Evolutionary conservation across 2,329 filamentous ascomycete species (phyloP), one percentile per base, ranked within the genome.

Genomic region (Penicillium rolfsii): DNA sequence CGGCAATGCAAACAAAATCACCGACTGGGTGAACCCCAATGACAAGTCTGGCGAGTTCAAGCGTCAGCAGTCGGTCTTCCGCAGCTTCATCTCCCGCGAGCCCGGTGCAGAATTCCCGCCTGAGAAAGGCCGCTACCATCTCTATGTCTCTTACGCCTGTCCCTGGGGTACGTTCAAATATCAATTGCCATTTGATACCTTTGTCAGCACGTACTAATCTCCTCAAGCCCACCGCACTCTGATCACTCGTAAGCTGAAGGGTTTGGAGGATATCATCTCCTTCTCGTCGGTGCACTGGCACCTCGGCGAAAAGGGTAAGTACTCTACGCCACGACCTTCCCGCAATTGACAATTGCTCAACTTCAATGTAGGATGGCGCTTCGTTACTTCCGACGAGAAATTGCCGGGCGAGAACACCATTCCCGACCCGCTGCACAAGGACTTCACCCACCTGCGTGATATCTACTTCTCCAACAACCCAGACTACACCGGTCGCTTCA

Each of bases 61-160:
- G 81, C 89, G 94, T 64, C 91, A 93, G 76, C 83, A 84, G 64
- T 95, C 91, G 62, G 84, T 87, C 58, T 98, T 98, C 80, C 88
- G 95, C 61, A 86, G 90, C 76, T 91, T 82, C 77, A 90, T 97
- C 76, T 91, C 90, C 35, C 85, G 84, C 64, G 86, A 91, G 68
- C 78, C 86, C 0, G 88, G 85, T 45, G 89, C 91, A 5, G 80
- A 88, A 75, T 97, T 93, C 69, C 90, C 92, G 5, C 85, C 92
- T 0, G 94, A 98, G 79, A 91, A 91, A 79, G 91, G 85, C 56
- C 85, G 95, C 58, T 99, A 99, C 76, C 95, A 99, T 79, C 87
- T 99, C 70, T 99, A 94, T 74, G 89, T 97, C 67, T 94, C 90
- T 71, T 97, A 96, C 78, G 93, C 93, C 6, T 97, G 93, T 77